phyloP scores from a whole-genome alignment of 2,329 filamentous ascomycete genomes.

The Fusarium fujikuroi region DNA sequence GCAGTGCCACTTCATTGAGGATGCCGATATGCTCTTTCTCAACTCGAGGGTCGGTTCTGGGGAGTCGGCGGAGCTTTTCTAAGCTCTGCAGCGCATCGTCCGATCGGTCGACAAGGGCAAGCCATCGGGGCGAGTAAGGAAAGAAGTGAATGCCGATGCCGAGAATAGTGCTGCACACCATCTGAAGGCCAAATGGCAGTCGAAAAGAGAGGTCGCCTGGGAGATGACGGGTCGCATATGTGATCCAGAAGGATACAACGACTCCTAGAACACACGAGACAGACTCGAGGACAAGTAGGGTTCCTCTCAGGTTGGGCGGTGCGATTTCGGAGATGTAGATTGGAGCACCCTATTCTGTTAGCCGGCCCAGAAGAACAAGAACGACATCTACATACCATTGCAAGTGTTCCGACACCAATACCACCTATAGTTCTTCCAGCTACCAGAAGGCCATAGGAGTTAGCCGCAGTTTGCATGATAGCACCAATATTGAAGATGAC shows the following conservation, averaged over 20 bases:
- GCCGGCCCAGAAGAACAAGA: rapidly evolving
- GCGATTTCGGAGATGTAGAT: constrained; percentile 63
- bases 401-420: constrained; percentile 59
- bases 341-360: constrained; percentile 48
- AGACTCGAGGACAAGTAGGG: constrained; percentile 60
- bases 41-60: constrained; percentile 55
- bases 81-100: constrained; percentile 53
- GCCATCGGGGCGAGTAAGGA: constrained; percentile 60
- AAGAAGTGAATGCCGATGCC: constrained; percentile 55
- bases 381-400: constrained; percentile 45
- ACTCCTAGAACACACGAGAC: constrained; percentile 54
- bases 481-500: constrained; percentile 41
- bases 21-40: constrained; percentile 13
- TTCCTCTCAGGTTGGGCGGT: constrained; percentile 59
- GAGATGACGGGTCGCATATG: constrained; percentile 60
- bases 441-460: constrained; percentile 21
- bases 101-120: constrained; percentile 53
- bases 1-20: neutral
- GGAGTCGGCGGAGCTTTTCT: constrained; percentile 53
- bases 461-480: constrained; percentile 42
- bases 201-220: constrained; percentile 54
- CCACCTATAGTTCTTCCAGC: constrained; percentile 49
- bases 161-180: constrained; percentile 36
- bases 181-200: constrained; percentile 50
- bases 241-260: constrained; percentile 63